A percentile compares a stretch with the other conserved stretches of the same genome.
Conservation (phyloP, 192 early-diverging fungal species). For the Podochytrium sp. region DNA sequence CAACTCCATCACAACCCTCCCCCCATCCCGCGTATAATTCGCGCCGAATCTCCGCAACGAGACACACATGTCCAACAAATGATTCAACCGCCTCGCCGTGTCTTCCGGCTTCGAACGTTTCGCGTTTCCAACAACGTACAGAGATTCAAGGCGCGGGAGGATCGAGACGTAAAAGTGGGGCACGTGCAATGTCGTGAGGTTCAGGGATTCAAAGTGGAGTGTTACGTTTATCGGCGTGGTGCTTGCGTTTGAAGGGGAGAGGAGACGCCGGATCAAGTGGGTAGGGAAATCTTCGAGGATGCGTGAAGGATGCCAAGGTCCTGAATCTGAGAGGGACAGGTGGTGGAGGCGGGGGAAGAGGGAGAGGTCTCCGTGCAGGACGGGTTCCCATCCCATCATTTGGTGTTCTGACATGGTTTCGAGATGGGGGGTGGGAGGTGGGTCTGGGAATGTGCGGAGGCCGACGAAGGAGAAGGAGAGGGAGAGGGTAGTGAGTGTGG, state of each 20-base stretch:
- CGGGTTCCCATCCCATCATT: not conserved
- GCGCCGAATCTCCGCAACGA: not conserved
- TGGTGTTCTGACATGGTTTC: not conserved
- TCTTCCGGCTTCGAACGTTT: not conserved
- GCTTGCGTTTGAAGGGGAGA: not conserved
- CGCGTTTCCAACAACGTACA: not conserved
- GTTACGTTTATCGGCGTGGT: not conserved
- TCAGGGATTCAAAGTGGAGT: not conserved
- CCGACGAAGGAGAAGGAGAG: not conserved
- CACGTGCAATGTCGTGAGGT: not conserved
- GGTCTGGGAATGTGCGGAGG: too few relatives aligned
- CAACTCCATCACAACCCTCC: too few relatives aligned
- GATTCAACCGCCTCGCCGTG: not conserved
- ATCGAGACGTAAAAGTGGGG: not conserved
- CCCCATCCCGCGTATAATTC: not conserved
- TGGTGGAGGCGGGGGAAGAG: not conserved
- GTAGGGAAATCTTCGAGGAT: not conserved
- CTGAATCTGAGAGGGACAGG: not conserved
- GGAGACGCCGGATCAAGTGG: not conserved
- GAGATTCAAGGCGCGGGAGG: not conserved
- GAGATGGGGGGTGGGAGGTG: too few relatives aligned
- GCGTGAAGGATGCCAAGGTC: not conserved
- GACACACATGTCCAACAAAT: not conserved
- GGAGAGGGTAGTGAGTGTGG: not conserved
- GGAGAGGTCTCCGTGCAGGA: not conserved